Evolutionary conservation across 78 protist genomes (phyloP).

Genomic region (Tieghemostelium lacteum): DNA sequence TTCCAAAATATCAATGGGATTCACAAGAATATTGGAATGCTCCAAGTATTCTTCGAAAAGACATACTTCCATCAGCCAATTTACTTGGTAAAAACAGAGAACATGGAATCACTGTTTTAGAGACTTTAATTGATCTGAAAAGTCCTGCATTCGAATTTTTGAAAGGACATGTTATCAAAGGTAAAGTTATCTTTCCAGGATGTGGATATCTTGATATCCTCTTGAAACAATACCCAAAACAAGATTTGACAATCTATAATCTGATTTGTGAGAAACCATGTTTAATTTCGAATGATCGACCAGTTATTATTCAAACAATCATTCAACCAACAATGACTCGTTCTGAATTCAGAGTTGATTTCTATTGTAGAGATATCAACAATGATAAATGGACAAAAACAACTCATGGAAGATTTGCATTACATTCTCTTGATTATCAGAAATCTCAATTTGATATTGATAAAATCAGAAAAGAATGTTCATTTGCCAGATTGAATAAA

Average conservation of each 20-base stretch:
- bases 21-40: slow-evolving; percentile 41
- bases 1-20: no score
- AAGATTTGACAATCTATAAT: background rate
- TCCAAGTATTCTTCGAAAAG: background rate
- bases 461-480: background rate
- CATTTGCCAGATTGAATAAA: background rate
- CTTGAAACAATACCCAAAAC: background rate
- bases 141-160: background rate
- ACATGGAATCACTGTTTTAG: background rate
- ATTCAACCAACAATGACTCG: no score
- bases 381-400: background rate
- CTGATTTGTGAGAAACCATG: background rate
- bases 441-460: background rate
- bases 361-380: background rate
- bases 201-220: background rate
- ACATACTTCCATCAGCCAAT: slow-evolving; percentile 18
- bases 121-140: no score
- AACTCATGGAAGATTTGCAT: background rate
- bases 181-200: background rate
- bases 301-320: background rate
- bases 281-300: background rate
- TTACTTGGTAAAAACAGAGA: background rate
- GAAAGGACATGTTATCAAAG: background rate
- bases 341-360: background rate
- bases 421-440: background rate